Conservation (phyloP, 495 filamentous ascomycete species). For the Thozetella sp. region DNA sequence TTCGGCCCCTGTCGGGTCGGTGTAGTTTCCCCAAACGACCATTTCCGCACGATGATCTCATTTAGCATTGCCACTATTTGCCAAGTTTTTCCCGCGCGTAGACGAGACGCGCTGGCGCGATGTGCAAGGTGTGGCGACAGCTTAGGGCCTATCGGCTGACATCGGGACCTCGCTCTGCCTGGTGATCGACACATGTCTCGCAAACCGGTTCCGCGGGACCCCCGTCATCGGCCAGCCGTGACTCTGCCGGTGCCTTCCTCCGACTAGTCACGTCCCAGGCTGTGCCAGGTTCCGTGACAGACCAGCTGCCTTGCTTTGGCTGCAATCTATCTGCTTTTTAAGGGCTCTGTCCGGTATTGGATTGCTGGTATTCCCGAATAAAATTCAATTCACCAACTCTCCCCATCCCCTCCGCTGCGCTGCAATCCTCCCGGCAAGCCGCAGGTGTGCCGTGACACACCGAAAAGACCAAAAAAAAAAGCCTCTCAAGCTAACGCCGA, state of each 20-base stretch:
- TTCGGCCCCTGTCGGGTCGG: background rate
- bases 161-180: conserved; percentile 3
- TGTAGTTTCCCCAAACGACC: no score
- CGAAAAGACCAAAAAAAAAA: background rate
- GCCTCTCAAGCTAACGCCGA: background rate
- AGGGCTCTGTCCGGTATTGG: background rate
- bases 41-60: conserved; percentile 2
- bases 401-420: no score
- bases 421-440: no score
- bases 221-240: conserved; percentile 1
- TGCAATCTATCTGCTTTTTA: background rate
- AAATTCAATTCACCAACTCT: no score
- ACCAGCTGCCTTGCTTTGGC: background rate
- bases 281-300: no score
- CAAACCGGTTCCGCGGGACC: background rate
- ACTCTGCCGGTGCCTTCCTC: no score
- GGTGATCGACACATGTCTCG: conserved; percentile 1
- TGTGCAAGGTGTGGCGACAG: background rate
- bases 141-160: background rate
- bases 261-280: no score
- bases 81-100: background rate
- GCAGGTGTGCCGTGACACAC: no score
- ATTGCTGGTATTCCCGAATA: background rate
- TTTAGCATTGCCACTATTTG: background rate
- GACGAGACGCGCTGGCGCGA: background rate